Base-by-base conservation (phyloP, 116 monocot genomes). In the Posidonia oceanica region DNA sequence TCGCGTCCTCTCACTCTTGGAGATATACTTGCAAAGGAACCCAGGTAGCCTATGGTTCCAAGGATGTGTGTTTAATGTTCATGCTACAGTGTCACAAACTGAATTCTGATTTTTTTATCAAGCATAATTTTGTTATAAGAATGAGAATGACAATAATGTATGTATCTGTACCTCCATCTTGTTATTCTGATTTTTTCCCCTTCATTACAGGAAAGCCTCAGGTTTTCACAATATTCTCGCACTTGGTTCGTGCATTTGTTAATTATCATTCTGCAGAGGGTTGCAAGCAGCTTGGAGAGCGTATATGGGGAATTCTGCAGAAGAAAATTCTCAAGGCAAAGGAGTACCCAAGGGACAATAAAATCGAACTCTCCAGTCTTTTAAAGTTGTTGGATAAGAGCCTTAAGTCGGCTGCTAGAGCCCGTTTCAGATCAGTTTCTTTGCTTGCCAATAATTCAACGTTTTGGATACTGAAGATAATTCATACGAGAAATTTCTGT, bases 311-410 rank as follows among this genome's bases (percentile, higher is more conserved):
- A 40, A 97, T 97, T 72, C 53, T 97, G 61, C 87, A 85, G 75
- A 97, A 89, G 73, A 97, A 85, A 76, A 79, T 97, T 72, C 85
- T 92, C 57, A 97, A 87, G 66, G 83, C 78, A 51, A 97, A 87
- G 63, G 92, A 87, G 29, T 89, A 83, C 59, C 97, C 97, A 10
- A 89, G 76, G 67, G 83, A 77, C 3, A 76, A 76, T 68, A 85
- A 83, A 21, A 79, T 85, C 29, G 42, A 80, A 3, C 20, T 89
- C 15, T 64, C 72, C 5, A 82, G 23, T 29, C 82, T 97, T 20
- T 79, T 79, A 70, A 73, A 52, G 10, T 74, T 92, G 4, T 54
- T 97, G 42, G 87, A 71, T 63, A 97, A 89, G 77, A 85, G 89
- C 69, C 69, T 97, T 3, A 85, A 70, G 74, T 76, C 80, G 54